Evolutionary conservation across 352 stramenopile species (phyloP).

Genomic region (Phytophthora hybrid): DNA sequence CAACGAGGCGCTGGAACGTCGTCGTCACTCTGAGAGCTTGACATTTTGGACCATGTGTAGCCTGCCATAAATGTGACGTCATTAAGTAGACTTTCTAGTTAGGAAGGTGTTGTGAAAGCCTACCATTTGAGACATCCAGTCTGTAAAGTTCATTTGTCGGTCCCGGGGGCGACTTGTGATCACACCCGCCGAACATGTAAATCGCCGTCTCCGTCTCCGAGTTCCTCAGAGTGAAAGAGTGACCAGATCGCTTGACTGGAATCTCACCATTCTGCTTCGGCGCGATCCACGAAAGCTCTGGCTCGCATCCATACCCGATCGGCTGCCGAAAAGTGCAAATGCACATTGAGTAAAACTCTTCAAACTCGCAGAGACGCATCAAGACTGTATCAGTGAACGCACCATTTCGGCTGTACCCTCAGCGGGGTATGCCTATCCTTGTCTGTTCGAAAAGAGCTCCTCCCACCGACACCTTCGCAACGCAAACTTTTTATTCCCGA

Average conservation of each 20-base stretch:
- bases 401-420: slow-evolving; percentile 37
- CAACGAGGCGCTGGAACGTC: slow-evolving; percentile 79
- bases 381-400: slow-evolving; percentile 5
- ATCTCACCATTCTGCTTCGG: slow-evolving; percentile 94
- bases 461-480: background rate
- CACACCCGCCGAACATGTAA: slow-evolving; percentile 92
- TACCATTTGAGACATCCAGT: slow-evolving; percentile 91
- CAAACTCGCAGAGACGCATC: background rate
- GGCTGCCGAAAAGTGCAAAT: slow-evolving; percentile 51
- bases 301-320: slow-evolving; percentile 84
- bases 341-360: slow-evolving; percentile 11
- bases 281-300: slow-evolving; percentile 90
- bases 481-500: background rate
- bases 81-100: background rate
- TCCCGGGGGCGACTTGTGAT: slow-evolving; percentile 91
- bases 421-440: slow-evolving; percentile 9
- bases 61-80: slow-evolving; percentile 31
- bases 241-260: slow-evolving; percentile 94
- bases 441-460: slow-evolving; percentile 4
- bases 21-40: slow-evolving; percentile 47
- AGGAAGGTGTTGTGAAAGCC: background rate
- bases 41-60: slow-evolving; percentile 79
- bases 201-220: slow-evolving; percentile 70
- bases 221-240: slow-evolving; percentile 94
- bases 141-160: slow-evolving; percentile 96